phyloP scores from a whole-genome alignment of 2,329 filamentous ascomycete genomes.

The Ophiocordyceps sinensis region DNA sequence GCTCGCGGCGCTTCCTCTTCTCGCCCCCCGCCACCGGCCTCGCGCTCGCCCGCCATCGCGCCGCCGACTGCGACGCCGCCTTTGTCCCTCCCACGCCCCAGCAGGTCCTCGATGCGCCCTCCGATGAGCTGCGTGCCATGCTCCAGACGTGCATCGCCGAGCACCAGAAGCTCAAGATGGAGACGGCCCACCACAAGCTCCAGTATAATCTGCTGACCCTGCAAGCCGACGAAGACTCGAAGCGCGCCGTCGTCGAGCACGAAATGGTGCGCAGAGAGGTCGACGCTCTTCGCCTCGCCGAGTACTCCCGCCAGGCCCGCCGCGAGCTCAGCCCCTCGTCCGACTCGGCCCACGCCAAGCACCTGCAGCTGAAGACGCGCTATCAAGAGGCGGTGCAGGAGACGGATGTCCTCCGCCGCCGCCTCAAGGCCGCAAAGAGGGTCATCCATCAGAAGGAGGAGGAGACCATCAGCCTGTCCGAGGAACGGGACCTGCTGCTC shows the following conservation, averaged over 20 bases:
- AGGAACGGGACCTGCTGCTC: slow-evolving; percentile 65
- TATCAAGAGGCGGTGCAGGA: slow-evolving; percentile 54
- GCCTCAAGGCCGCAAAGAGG: slow-evolving; percentile 60
- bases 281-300: slow-evolving; percentile 63
- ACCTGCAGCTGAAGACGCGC: slow-evolving; percentile 47
- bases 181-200: slow-evolving; percentile 78
- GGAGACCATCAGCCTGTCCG: slow-evolving; percentile 51
- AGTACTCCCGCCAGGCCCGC: slow-evolving; percentile 50
- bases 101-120: slow-evolving; percentile 36
- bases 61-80: slow-evolving; percentile 15
- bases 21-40: slow-evolving; percentile 38
- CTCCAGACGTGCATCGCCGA: slow-evolving; percentile 39
- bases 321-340: slow-evolving; percentile 36
- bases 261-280: slow-evolving; percentile 83
- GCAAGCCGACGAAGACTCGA: slow-evolving; percentile 71
- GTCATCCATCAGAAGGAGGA: slow-evolving; percentile 67
- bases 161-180: slow-evolving; percentile 55
- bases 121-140: slow-evolving; percentile 42
- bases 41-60: slow-evolving; percentile 17
- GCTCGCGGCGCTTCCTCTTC: slow-evolving; percentile 22
- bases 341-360: slow-evolving; percentile 39
- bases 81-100: slow-evolving; percentile 32
- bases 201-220: slow-evolving; percentile 76
- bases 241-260: slow-evolving; percentile 79
- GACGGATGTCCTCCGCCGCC: slow-evolving; percentile 46